Conservation (phyloP, 2,329 filamentous ascomycete genomes). For the Aspergillus pseudoterreus region DNA sequence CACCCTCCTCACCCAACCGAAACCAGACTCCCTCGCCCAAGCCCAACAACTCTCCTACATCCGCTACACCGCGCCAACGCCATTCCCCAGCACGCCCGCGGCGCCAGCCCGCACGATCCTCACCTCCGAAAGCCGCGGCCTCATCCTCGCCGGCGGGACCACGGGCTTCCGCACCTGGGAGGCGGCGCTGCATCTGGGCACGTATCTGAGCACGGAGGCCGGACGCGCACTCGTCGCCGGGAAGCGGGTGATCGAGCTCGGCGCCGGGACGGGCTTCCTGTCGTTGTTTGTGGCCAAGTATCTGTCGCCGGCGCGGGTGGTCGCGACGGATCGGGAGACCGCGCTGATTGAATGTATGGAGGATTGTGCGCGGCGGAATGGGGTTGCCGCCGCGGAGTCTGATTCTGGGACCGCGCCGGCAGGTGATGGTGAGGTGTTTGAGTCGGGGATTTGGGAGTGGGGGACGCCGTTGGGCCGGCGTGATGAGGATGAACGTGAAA, state of each 20-base stretch:
- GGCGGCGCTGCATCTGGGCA: slow-evolving; percentile 61
- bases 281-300: slow-evolving; percentile 61
- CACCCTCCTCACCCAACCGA: slow-evolving; percentile 58
- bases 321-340: slow-evolving; percentile 60
- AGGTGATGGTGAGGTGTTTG: slow-evolving; percentile 16
- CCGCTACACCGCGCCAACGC: slow-evolving; percentile 56
- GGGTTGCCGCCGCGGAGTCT: slow-evolving; percentile 4
- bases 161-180: slow-evolving; percentile 70
- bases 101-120: slow-evolving; percentile 21
- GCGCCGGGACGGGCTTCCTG: slow-evolving; percentile 64
- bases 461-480: slow-evolving; percentile 25
- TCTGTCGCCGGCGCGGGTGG: slow-evolving; percentile 51
- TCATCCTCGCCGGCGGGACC: slow-evolving; percentile 55
- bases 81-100: slow-evolving; percentile 3
- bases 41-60: slow-evolving; percentile 72
- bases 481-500: neutral
- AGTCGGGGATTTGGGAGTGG: slow-evolving; percentile 42
- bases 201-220: slow-evolving; percentile 49
- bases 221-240: slow-evolving; percentile 47
- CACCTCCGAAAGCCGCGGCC: slow-evolving; percentile 54
- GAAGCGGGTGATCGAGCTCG: slow-evolving; percentile 61
- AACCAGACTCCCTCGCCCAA: slow-evolving; percentile 61
- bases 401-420: neutral
- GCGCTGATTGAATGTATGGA: slow-evolving; percentile 38
- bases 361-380: slow-evolving; percentile 35